Percentiles rank a stretch among this genome's conserved stretches.
Evolutionary conservation across 495 filamentous ascomycete species (phyloP).

Genomic region (Neurospora sp.): DNA sequence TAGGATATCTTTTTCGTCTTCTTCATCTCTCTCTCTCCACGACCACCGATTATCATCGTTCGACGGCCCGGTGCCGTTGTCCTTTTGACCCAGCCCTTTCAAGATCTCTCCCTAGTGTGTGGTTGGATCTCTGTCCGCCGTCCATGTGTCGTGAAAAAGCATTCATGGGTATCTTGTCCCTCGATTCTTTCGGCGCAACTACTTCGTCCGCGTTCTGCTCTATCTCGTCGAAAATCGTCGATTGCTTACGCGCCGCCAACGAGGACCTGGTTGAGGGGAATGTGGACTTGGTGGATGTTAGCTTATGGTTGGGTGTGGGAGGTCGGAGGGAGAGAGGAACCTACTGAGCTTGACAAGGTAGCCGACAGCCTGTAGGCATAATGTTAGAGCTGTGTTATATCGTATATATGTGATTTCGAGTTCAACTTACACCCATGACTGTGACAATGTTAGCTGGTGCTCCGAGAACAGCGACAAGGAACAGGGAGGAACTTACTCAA

Average conservation of each 20-base stretch:
- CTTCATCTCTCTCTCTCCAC: neutral
- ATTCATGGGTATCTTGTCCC: neutral
- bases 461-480: neutral
- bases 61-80: neutral
- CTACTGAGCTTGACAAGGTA: constrained; percentile 91
- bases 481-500: constrained; percentile 13
- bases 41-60: neutral
- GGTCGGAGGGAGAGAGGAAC: neutral
- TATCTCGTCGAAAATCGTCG: neutral
- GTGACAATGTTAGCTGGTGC: neutral
- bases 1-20: neutral
- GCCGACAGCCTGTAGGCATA: constrained; percentile 44
- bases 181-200: neutral
- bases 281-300: constrained; percentile 17
- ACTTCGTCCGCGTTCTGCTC: neutral
- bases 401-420: neutral
- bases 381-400: neutral
- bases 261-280: constrained; percentile 36
- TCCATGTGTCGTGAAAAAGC: neutral
- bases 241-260: constrained; percentile 32
- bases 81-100: neutral
- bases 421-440: constrained; percentile 19
- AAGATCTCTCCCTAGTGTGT: neutral
- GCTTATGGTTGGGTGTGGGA: neutral
- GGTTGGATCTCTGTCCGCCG: neutral